These are phyloP conservation scores for Aspergillus felis DNA, from an alignment of 2,329 filamentous ascomycete species.

Conservation along the genomic window DNA sequence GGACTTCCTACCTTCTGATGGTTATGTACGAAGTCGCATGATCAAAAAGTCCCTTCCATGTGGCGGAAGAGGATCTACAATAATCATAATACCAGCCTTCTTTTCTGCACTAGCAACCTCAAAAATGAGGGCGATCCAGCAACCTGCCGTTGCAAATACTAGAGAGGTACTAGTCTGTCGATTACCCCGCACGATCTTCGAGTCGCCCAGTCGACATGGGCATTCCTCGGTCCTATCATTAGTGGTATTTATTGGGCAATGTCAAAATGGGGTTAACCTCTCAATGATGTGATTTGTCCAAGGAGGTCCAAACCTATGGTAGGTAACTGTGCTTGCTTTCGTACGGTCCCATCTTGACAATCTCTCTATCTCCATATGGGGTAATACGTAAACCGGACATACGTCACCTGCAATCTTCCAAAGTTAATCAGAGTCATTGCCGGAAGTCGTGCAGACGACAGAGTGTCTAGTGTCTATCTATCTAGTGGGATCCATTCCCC, in stretches of 20 bases:
- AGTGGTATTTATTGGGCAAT: too few species aligned
- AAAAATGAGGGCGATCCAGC: background rate
- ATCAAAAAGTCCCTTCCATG: background rate
- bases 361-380: background rate
- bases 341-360: background rate
- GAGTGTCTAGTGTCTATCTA: too few species aligned
- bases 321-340: background rate
- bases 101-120: background rate
- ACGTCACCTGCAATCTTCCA: background rate
- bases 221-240: background rate
- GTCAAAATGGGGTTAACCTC: background rate
- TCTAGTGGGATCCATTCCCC: background rate
- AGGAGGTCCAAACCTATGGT: background rate
- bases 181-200: background rate
- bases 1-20: background rate
- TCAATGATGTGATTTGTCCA: background rate
- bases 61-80: background rate
- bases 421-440: background rate
- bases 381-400: background rate
- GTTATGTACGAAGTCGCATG: background rate
- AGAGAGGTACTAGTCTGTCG: background rate
- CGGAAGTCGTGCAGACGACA: too few species aligned
- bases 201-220: background rate
- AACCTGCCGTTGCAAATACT: background rate
- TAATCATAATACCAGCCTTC: background rate